Percentiles rank a stretch among this genome's conserved stretches.
Conservation (phyloP, 2,329 filamentous ascomycete genomes). For the Neonectria hederae region DNA sequence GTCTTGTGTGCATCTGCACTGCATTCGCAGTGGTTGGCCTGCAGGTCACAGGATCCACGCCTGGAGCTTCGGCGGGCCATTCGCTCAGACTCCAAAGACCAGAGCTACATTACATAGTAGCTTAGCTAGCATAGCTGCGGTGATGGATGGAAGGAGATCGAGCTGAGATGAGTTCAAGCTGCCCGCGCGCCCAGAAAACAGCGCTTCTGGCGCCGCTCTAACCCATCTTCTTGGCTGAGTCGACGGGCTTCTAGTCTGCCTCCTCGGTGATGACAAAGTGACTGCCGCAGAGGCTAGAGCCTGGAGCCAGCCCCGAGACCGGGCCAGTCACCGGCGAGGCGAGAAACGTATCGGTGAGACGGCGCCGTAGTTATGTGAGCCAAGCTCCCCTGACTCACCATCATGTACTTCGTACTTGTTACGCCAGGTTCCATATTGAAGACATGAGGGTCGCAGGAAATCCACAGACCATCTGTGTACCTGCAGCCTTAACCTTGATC, state of each 20-base stretch:
- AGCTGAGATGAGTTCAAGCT: constrained; percentile 13
- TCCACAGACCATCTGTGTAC: background rate
- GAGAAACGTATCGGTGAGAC: background rate
- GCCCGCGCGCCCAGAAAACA: constrained; percentile 20
- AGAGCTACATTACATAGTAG: background rate
- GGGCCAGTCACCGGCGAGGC: constrained; percentile 12
- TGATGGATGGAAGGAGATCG: constrained; percentile 33
- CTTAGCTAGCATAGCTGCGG: constrained; percentile 18
- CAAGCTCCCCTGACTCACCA: background rate
- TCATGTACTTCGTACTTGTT: constrained; percentile 7
- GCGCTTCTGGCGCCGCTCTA: constrained; percentile 8
- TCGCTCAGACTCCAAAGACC: constrained; percentile 4
- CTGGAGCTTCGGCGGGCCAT: background rate
- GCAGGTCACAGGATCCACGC: constrained; percentile 21
- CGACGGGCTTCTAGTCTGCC: background rate
- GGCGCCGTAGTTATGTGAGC: background rate
- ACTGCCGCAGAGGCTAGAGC: background rate
- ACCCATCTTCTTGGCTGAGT: background rate
- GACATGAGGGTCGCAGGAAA: background rate
- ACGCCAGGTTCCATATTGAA: background rate
- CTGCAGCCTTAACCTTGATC: constrained; percentile 20
- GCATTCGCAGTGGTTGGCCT: constrained; percentile 20
- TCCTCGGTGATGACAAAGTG: background rate
- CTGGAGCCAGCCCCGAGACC: constrained; percentile 7
- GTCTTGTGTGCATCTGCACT: constrained; percentile 19